phyloP scores from a whole-genome alignment of 116 monocot genomes.

The Zostera marina region DNA sequence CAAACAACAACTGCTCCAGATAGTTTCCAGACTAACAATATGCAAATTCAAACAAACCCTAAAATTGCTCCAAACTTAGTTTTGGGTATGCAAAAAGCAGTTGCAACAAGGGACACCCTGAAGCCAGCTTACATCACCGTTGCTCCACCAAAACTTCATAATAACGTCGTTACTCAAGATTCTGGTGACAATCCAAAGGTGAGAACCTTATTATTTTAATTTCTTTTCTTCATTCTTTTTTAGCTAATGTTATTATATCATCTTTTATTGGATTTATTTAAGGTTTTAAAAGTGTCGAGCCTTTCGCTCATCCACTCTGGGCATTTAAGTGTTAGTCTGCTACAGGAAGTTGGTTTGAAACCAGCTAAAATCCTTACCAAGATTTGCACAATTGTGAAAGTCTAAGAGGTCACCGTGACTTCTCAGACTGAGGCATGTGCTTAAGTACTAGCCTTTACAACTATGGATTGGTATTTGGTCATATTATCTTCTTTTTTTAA shows the following conservation, averaged over 20 bases:
- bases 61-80: constrained; percentile 70
- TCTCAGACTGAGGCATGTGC: too few species aligned
- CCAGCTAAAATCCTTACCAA: too few species aligned
- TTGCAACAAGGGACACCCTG: constrained; percentile 13
- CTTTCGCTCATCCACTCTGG: too few species aligned
- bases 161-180: constrained; percentile 29
- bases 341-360: too few species aligned
- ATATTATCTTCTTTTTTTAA: too few species aligned
- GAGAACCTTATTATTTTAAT: background rate
- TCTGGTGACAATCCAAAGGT: constrained; percentile 48
- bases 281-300: too few species aligned
- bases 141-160: constrained; percentile 30
- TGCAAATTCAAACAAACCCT: constrained; percentile 95
- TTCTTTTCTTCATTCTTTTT: background rate
- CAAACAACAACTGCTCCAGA: constrained; percentile 18
- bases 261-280: background rate
- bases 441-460: too few species aligned
- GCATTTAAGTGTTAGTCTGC: too few species aligned
- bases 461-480: too few species aligned
- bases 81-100: constrained; percentile 29
- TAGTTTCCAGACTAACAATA: constrained; percentile 44
- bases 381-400: too few species aligned
- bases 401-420: too few species aligned
- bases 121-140: constrained; percentile 81
- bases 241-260: background rate